A percentile compares a stretch with the other conserved stretches of the same genome.
phyloP scores from a whole-genome alignment of 1,139 yeast genomes.

The Candida glucosophila region DNA sequence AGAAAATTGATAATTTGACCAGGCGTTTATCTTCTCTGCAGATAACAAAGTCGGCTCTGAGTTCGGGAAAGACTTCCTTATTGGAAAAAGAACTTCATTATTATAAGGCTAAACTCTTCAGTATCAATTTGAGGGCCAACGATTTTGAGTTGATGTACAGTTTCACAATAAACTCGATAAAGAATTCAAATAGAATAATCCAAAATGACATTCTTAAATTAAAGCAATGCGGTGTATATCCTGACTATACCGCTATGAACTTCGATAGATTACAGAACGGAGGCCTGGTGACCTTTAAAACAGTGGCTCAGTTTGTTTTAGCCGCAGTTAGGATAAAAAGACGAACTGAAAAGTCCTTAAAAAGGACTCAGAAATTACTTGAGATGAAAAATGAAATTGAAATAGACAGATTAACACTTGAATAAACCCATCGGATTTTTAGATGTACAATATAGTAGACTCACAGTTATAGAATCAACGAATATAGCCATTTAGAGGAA shows the following conservation, averaged over 20 bases:
- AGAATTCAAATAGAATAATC: constrained; percentile 31
- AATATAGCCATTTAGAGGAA: too few relatives aligned
- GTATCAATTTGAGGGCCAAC: constrained; percentile 26
- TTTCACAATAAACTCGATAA: constrained; percentile 39
- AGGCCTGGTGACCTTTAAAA: constrained; percentile 17
- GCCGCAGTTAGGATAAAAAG: constrained; percentile 46
- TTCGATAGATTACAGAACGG: constrained; percentile 7
- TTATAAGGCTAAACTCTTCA: constrained; percentile 30
- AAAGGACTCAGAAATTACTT: constrained; percentile 15
- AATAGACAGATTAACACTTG: constrained; percentile 7
- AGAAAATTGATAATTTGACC: constrained; percentile 12
- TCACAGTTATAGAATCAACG: too few relatives aligned
- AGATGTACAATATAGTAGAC: too few relatives aligned
- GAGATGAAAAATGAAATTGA: constrained; percentile 24
- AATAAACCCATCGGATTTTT: too few relatives aligned
- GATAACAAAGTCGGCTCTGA: constrained; percentile 3
- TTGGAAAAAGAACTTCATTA: constrained; percentile 23
- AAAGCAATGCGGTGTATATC: constrained; percentile 42
- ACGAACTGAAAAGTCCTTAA: constrained; percentile 21
- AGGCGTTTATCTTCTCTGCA: constrained; percentile 3
- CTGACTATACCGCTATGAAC: constrained; percentile 27
- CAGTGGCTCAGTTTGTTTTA: constrained; percentile 43
- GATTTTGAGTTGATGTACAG: constrained; percentile 48
- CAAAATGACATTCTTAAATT: constrained; percentile 35
- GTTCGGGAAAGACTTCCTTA: constrained; percentile 5